Percentiles rank a stretch among this genome's conserved stretches.
phyloP scores from a whole-genome alignment of 805 yeast genomes.

The Maudiozyma bulderi region DNA sequence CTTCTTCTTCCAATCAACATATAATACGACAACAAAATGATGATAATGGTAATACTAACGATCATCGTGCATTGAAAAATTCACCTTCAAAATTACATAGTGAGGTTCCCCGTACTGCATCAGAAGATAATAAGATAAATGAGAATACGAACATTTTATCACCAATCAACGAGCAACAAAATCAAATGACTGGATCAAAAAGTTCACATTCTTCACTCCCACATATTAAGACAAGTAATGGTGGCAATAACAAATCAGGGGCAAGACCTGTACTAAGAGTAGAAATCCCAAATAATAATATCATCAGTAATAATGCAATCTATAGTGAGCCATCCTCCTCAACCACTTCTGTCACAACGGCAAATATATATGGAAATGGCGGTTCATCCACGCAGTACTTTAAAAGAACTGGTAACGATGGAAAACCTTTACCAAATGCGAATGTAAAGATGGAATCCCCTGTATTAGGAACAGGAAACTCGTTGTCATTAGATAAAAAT shows the following conservation, averaged over 20 bases:
- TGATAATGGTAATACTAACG: background rate
- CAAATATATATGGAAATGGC: constrained; percentile 5
- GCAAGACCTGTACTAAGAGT: constrained; percentile 52
- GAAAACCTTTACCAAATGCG: background rate
- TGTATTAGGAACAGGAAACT: background rate
- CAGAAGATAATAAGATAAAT: background rate
- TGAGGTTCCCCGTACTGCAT: background rate
- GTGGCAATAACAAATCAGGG: background rate
- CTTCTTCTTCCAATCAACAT: background rate
- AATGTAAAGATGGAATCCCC: constrained; percentile 2
- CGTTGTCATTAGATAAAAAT: constrained; percentile 4
- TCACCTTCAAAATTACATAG: background rate
- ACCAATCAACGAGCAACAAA: background rate
- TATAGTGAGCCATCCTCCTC: constrained; percentile 30
- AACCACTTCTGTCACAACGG: constrained; percentile 26
- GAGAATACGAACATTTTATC: background rate
- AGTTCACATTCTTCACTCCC: background rate
- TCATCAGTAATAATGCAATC: constrained; percentile 20
- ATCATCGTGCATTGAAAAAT: background rate
- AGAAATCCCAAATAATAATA: constrained; percentile 47
- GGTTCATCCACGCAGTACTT: constrained; percentile 2
- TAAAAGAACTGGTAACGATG: constrained; percentile 1
- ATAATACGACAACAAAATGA: background rate
- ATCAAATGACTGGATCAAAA: background rate
- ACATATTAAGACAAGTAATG: background rate